phyloP scores from a whole-genome alignment of 768 basidiomycete species.

The Scleroderma citrinum region DNA sequence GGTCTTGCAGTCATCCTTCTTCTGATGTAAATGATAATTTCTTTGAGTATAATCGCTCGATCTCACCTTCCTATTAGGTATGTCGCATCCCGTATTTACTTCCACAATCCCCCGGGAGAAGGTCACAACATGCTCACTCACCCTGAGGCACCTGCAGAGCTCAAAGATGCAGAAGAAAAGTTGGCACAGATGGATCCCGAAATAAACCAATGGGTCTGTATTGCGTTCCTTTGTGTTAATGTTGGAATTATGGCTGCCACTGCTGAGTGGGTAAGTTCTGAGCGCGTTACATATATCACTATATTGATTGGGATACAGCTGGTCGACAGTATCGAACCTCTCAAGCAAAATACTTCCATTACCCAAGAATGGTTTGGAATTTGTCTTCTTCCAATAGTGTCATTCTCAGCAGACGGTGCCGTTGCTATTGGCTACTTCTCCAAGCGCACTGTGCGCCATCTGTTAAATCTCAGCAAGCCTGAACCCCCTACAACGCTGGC shows the following conservation, averaged over 20 bases:
- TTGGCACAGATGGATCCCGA: constrained; percentile 39
- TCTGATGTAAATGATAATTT: constrained; percentile 38
- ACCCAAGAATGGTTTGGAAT: constrained; percentile 63
- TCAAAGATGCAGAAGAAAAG: constrained; percentile 26
- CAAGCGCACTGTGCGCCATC: background rate
- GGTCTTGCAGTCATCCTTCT: constrained; percentile 62
- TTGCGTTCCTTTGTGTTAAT: constrained; percentile 44
- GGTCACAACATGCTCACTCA: constrained; percentile 38
- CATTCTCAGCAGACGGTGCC: constrained; percentile 66
- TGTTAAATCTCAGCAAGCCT: constrained; percentile 20
- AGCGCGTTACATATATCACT: no score
- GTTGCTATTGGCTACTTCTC: constrained; percentile 53
- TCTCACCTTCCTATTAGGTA: constrained; percentile 38
- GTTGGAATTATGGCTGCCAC: constrained; percentile 63
- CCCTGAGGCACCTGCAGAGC: constrained; percentile 38
- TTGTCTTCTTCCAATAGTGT: constrained; percentile 64
- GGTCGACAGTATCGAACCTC: constrained; percentile 57
- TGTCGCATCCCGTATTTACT: constrained; percentile 58
- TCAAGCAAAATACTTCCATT: constrained; percentile 40
- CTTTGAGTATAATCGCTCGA: background rate
- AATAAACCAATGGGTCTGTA: constrained; percentile 59
- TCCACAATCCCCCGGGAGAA: constrained; percentile 66
- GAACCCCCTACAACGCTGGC: constrained; percentile 52
- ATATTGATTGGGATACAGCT: constrained; percentile 34
- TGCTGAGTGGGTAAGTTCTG: constrained; percentile 56